Evolutionary conservation across 495 filamentous ascomycete genomes (phyloP).

Genomic region (Terfezia boudieri): DNA sequence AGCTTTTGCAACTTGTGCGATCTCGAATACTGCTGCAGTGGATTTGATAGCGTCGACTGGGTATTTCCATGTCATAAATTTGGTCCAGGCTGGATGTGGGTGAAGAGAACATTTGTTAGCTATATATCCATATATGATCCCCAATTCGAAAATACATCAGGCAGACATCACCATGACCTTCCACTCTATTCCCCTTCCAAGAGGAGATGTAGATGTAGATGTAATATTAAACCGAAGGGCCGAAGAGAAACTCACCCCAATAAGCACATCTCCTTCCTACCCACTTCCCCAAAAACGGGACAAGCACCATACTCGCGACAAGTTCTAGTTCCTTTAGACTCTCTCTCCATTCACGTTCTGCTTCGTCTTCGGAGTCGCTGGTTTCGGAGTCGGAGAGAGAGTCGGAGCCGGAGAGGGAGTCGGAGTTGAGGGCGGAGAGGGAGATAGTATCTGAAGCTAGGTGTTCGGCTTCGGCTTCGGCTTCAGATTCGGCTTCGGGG

Average conservation of each 20-base stretch:
- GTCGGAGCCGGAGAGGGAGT: background rate
- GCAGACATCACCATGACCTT: background rate
- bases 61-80: constrained; percentile 60
- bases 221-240: background rate
- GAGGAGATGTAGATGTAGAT: background rate
- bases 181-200: no score
- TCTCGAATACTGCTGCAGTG: constrained; percentile 22
- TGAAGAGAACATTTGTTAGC: no score
- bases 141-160: background rate
- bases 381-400: constrained; percentile 2
- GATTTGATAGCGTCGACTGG: constrained; percentile 40
- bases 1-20: background rate
- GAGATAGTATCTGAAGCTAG: background rate
- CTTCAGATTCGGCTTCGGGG: background rate
- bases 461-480: no score
- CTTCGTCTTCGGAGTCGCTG: constrained; percentile 27
- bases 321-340: constrained; percentile 83
- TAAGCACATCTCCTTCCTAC: constrained; percentile 85
- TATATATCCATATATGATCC: background rate
- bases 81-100: constrained; percentile 35
- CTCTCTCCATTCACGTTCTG: constrained; percentile 83
- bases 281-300: constrained; percentile 85
- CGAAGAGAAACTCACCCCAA: constrained; percentile 45
- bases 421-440: background rate
- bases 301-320: constrained; percentile 73